Evolutionary conservation across 371 early-diverging fungal genomes (phyloP).

Genomic region (Syncephalis fuscata): DNA sequence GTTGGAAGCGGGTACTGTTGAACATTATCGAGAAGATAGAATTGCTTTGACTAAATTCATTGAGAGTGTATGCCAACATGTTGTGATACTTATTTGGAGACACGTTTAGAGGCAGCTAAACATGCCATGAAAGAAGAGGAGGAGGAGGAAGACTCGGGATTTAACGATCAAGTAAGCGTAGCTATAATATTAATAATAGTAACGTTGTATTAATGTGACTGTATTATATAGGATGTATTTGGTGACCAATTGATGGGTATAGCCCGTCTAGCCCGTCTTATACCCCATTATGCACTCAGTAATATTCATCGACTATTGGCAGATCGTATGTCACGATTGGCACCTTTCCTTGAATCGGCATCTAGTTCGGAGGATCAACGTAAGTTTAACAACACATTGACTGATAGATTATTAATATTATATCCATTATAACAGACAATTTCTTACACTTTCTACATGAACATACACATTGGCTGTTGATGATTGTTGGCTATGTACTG

Average conservation of each 20-base stretch:
- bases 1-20: slow-evolving; percentile 5
- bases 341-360: slow-evolving; percentile 15
- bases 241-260: slow-evolving; percentile 56
- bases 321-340: slow-evolving; percentile 27
- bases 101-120: slow-evolving; percentile 40
- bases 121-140: slow-evolving; percentile 28
- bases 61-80: slow-evolving; percentile 27
- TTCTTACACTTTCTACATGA: slow-evolving; percentile 29
- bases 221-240: slow-evolving; percentile 29
- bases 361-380: background rate
- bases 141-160: slow-evolving; percentile 28
- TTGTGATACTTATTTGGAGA: slow-evolving; percentile 49
- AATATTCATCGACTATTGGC: slow-evolving; percentile 25
- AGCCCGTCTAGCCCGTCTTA: slow-evolving; percentile 39
- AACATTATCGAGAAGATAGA: slow-evolving; percentile 3
- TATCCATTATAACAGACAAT: slow-evolving; percentile 11
- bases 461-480: slow-evolving; percentile 55
- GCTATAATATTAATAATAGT: too few relatives aligned
- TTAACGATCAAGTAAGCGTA: slow-evolving; percentile 38
- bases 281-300: slow-evolving; percentile 26
- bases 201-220: background rate
- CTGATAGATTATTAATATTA: too few relatives aligned
- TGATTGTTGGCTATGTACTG: slow-evolving; percentile 45
- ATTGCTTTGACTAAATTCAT: slow-evolving; percentile 25
- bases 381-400: too few relatives aligned